phyloP scores from a whole-genome alignment of 441 rosid genomes.

The Populus trichocarpa region DNA sequence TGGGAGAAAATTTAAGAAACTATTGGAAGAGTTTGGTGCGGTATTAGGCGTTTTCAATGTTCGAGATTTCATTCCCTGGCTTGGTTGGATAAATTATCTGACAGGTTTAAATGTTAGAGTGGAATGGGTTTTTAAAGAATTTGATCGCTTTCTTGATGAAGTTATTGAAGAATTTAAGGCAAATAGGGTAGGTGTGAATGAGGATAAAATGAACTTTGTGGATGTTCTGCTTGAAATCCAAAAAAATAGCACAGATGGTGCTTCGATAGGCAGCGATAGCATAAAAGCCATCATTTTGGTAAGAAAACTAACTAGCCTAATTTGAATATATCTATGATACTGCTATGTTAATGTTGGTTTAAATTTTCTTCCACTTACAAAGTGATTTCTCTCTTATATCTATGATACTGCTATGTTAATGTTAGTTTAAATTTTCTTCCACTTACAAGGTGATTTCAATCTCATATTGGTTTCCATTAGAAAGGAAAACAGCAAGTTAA shows the following conservation, averaged over 20 bases:
- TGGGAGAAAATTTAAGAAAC: conserved; percentile 31
- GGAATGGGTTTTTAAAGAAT: conserved; percentile 28
- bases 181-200: background rate
- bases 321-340: background rate
- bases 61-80: conserved; percentile 51
- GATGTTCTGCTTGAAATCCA: conserved; percentile 38
- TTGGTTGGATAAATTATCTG: conserved; percentile 38
- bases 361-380: background rate
- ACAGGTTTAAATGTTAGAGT: conserved; percentile 44
- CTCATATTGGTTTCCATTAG: background rate
- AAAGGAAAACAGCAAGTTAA: background rate
- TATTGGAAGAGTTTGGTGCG: conserved; percentile 40
- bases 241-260: conserved; percentile 17
- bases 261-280: conserved; percentile 18
- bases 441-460: background rate
- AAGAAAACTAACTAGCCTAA: background rate
- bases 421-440: background rate
- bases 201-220: conserved; percentile 25
- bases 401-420: no score
- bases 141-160: conserved; percentile 43
- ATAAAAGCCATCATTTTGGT: conserved; percentile 29
- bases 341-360: no score
- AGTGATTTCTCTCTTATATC: no score
- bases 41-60: conserved; percentile 40
- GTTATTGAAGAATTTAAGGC: conserved; percentile 31